Base-by-base conservation (phyloP, 345 rosid genomes). In the Capsella bursapastoris region DNA sequence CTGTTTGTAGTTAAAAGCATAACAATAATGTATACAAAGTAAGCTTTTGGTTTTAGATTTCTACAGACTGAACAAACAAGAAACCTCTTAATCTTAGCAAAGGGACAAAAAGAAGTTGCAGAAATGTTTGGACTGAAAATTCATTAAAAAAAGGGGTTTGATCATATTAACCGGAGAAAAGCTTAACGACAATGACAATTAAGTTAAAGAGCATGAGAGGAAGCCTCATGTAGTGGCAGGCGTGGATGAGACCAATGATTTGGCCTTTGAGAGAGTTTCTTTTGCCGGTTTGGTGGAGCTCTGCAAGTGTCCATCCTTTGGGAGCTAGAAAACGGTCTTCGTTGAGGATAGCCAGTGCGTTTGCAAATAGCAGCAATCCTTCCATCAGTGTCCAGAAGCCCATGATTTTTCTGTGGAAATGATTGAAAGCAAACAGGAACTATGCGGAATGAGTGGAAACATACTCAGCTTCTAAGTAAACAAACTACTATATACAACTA, bases 271-370 rank as follows among this genome's bases (percentile, higher is more conserved):
- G 77, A 6, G 82, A 80, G 69, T 80, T 80, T 70, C 72, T 58
- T 64, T 38, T 79, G 10, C 73, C 67, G 4, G 78, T 79, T 56
- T 71, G 87, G 64, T 73, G 77, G 0, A 82, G 80, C 63, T 86
- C 87, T 11, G 83, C 82, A 15, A 86, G 77, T 1, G 83, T 84
- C 90, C 86, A 86, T 52, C 86, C 85, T 57, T 81, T 84, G 5
- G 82, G 89, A 74, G 82, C 86, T 62, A 84, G 83, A 44, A 84
- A 84, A 64, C 90, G 80, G 34, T 86, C 86, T 64, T 86, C 90
- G 48, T 86, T 86, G 64, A 82, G 75, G 32, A 86, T 86, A 29
- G 90, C 90, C 8, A 86, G 28, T 4, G 86, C 86, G 77, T 84
- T 86, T 53, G 85, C 90, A 52, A 86, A 72, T 3, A 86, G 83